Conservation (phyloP, 139 green algal species). For the Spirogloea muscicola region DNA sequence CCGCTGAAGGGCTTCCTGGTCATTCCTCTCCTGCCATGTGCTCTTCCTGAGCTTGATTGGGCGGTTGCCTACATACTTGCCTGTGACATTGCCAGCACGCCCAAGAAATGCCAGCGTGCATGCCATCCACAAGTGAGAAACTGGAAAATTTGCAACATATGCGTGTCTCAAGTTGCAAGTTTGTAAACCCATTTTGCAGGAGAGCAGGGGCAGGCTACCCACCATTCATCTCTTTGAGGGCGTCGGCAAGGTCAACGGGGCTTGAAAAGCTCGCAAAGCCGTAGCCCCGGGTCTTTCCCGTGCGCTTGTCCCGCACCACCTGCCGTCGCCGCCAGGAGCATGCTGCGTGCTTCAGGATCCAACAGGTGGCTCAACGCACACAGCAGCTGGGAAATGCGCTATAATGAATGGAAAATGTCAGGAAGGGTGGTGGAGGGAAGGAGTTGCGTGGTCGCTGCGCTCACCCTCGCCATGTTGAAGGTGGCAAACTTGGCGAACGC, state of each 20-base stretch:
- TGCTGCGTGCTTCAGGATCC: too few relatives aligned
- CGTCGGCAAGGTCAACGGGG: conserved; percentile 70
- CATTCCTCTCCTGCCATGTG: conserved; percentile 42
- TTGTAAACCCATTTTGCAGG: too few relatives aligned
- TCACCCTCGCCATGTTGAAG: conserved; percentile 83
- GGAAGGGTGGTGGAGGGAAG: not conserved
- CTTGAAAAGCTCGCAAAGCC: conserved; percentile 90
- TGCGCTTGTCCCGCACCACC: conserved; percentile 72
- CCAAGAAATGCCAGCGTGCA: too few relatives aligned
- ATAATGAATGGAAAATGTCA: too few relatives aligned
- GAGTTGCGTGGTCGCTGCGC: not conserved
- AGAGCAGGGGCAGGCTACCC: too few relatives aligned
- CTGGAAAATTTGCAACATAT: too few relatives aligned
- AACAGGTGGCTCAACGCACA: too few relatives aligned
- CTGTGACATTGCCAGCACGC: too few relatives aligned
- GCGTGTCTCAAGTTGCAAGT: too few relatives aligned
- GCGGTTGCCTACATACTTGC: conserved; percentile 49
- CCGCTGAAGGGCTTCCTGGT: conserved; percentile 17
- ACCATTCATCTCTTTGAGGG: conserved; percentile 74
- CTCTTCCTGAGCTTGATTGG: conserved; percentile 47
- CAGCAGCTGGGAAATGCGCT: too few relatives aligned
- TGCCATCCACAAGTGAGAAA: too few relatives aligned
- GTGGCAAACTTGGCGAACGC: conserved; percentile 78
- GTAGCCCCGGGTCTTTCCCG: conserved; percentile 83
- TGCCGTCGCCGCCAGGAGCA: too few relatives aligned